These are phyloP conservation scores for Backusella westeae DNA, from an alignment of 192 early-diverging fungal genomes.

Conservation along the genomic window DNA sequence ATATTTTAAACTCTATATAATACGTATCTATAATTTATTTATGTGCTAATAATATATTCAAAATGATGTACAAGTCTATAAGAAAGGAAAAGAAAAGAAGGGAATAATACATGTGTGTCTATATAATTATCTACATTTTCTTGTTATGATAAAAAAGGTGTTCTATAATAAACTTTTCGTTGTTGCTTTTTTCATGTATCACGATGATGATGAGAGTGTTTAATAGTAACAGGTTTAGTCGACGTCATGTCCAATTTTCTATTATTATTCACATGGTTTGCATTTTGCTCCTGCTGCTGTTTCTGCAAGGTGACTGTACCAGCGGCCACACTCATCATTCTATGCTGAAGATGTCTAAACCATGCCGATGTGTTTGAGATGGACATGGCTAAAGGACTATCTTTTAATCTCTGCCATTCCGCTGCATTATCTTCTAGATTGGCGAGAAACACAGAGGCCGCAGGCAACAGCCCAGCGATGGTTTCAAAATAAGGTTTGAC, in stretches of 20 bases:
- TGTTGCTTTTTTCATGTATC: neutral
- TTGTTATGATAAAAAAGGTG: neutral
- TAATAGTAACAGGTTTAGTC: neutral
- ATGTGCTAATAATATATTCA: neutral
- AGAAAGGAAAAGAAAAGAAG: neutral
- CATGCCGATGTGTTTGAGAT: neutral
- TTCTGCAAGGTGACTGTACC: neutral
- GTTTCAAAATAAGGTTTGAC: slow-evolving; percentile 83
- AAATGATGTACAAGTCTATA: neutral
- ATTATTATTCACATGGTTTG: neutral
- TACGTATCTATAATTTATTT: neutral
- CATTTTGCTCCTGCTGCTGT: neutral
- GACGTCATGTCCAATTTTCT: neutral
- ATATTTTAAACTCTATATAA: neutral
- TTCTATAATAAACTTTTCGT: neutral
- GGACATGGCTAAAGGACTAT: slow-evolving; percentile 4
- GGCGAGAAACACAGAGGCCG: slow-evolving; percentile 52
- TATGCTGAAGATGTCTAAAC: neutral
- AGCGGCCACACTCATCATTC: neutral
- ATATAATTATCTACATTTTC: neutral
- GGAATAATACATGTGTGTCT: too few species aligned
- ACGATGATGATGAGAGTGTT: neutral
- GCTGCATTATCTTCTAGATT: slow-evolving; percentile 51
- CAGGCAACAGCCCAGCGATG: slow-evolving; percentile 71
- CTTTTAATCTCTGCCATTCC: slow-evolving; percentile 50